Percentiles rank a stretch among this genome's conserved stretches.
These are phyloP conservation scores for Oxalis stricta DNA, from an alignment of 441 rosid species.

Conservation along the genomic window DNA sequence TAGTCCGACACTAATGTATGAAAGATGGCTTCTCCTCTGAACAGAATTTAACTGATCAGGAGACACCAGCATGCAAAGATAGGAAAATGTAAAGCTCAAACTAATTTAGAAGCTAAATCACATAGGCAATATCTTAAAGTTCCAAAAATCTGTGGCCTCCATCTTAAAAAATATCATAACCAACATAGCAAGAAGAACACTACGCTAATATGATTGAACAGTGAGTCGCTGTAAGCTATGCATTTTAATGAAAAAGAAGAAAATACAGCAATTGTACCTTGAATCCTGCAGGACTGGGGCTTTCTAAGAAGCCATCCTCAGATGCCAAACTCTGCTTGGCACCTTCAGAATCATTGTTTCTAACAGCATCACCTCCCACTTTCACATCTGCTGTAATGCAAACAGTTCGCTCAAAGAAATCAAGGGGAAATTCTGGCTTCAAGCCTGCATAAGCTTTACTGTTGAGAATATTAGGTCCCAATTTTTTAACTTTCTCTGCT, in stretches of 20 bases:
- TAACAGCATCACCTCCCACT: conserved; percentile 86
- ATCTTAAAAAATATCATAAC: neutral
- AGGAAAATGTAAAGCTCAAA: too few species aligned
- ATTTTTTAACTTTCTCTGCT: conserved; percentile 78
- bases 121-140: too few species aligned
- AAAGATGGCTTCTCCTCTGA: too few species aligned
- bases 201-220: conserved; percentile 2
- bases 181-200: neutral
- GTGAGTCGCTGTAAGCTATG: neutral
- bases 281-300: conserved; percentile 83
- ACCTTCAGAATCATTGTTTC: conserved; percentile 93
- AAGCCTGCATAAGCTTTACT: conserved; percentile 75
- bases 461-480: conserved; percentile 85
- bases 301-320: conserved; percentile 95
- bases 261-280: conserved; percentile 43
- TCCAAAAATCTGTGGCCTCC: too few species aligned
- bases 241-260: neutral
- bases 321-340: conserved; percentile 88
- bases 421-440: conserved; percentile 94
- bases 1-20: too few species aligned
- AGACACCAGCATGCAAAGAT: neutral
- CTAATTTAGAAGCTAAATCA: too few species aligned
- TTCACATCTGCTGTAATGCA: conserved; percentile 95
- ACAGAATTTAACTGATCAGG: neutral
- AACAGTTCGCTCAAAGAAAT: conserved; percentile 95